Percentiles rank a stretch among this genome's conserved stretches.
Evolutionary conservation across 257 asterid genomes (phyloP).

Genomic region (Cinchona pubescens): DNA sequence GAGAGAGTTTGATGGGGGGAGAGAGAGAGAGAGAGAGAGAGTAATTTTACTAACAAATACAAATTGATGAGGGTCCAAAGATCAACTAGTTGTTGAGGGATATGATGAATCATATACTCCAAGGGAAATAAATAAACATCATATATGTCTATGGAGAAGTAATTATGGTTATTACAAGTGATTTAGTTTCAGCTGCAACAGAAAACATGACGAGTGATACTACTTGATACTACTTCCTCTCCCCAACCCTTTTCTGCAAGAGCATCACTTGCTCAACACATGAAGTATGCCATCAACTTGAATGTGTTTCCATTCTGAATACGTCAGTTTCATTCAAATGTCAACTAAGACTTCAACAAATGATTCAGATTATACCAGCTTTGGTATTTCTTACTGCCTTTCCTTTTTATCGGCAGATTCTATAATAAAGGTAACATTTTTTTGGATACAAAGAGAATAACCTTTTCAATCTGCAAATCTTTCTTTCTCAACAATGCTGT

Average conservation of each 20-base stretch:
- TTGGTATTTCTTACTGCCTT: not conserved
- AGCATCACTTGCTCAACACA: not conserved
- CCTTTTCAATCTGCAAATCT: conserved; percentile 91
- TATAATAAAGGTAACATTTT: not conserved
- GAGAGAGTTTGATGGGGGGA: too few relatives aligned
- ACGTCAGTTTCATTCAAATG: not conserved
- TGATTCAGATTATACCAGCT: not conserved
- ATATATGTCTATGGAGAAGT: not conserved
- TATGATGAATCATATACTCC: not conserved
- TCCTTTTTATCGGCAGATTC: too few relatives aligned
- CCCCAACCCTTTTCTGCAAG: not conserved
- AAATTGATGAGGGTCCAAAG: not conserved
- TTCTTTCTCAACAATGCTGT: conserved; percentile 71
- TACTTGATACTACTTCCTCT: not conserved
- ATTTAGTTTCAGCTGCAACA: not conserved
- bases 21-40: not conserved
- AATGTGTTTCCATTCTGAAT: not conserved
- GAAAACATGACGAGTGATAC: not conserved
- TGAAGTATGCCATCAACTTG: not conserved
- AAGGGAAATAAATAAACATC: not conserved
- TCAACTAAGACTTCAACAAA: not conserved
- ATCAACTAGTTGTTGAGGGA: not conserved
- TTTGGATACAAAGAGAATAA: conserved; percentile 20
- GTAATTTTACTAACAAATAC: not conserved
- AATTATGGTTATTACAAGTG: not conserved